phyloP scores from a whole-genome alignment of 2,329 filamentous ascomycete species.

The Xylaria hypoxylon region DNA sequence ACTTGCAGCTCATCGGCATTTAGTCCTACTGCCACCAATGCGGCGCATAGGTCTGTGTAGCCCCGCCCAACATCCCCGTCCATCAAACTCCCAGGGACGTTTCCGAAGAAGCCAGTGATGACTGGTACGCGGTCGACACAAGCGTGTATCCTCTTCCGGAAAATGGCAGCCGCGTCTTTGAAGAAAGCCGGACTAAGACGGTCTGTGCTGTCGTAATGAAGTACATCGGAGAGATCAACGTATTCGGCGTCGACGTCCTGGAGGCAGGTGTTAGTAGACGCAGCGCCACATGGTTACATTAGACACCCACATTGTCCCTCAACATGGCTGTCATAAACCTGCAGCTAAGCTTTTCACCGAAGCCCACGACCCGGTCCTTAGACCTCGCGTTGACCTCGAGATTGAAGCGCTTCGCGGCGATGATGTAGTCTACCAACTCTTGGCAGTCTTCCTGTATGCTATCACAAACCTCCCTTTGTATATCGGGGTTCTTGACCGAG shows the following conservation, averaged over 20 bases:
- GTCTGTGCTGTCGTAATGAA: slow-evolving; percentile 73
- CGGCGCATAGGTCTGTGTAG: slow-evolving; percentile 96
- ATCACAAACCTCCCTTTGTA: slow-evolving; percentile 69
- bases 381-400: slow-evolving; percentile 81
- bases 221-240: slow-evolving; percentile 85
- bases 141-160: slow-evolving; percentile 72
- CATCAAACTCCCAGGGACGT: slow-evolving; percentile 89
- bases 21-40: slow-evolving; percentile 89
- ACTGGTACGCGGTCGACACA: slow-evolving; percentile 79
- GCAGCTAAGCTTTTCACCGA: slow-evolving; percentile 96
- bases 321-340: slow-evolving; percentile 88
- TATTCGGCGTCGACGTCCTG: slow-evolving; percentile 86
- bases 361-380: slow-evolving; percentile 90
- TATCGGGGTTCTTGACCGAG: slow-evolving; percentile 67
- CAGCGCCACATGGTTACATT: background rate
- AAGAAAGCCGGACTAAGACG: slow-evolving; percentile 78
- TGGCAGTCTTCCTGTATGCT: slow-evolving; percentile 84
- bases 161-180: slow-evolving; percentile 68
- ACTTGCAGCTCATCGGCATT: slow-evolving; percentile 90
- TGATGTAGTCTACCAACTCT: slow-evolving; percentile 79
- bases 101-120: slow-evolving; percentile 94
- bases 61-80: slow-evolving; percentile 90
- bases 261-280: slow-evolving; percentile 46
- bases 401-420: slow-evolving; percentile 73
- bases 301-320: slow-evolving; percentile 71